Base-by-base conservation (phyloP, 768 basidiomycete genomes). In the Plicaturopsis crispa region DNA sequence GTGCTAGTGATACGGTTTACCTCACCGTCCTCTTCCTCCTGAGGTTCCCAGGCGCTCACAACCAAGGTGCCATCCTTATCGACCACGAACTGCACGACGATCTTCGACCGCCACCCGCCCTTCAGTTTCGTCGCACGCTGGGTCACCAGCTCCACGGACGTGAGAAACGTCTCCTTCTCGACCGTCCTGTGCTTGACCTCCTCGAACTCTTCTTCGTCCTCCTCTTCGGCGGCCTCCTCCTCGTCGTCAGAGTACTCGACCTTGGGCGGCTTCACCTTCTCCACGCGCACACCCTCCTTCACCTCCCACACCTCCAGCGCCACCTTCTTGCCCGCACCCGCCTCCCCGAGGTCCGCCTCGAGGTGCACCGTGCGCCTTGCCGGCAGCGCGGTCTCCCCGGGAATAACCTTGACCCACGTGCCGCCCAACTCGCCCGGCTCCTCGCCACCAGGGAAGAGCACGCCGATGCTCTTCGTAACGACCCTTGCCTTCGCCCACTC, bases 261-360 rank as follows among this genome's bases (percentile, higher is more conserved):
- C 44, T 69, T 69, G 4, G 67, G 63, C 3, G 65, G 65, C 35
- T 63, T 65, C 17, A 73, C 61, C 50, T 72, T 78, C 48, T 84
- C 82, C 14, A 80, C 54, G 40, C 74, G 72, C 43, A 86, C 66
- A 2, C 70, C 70, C 50, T 87, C 85, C 37, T 70, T 70, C 13
- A 78, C 77, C 53, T 90, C 85, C 83, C 84, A 86, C 19, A 89
- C 60, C 56, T 90, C 87, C 37, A 81, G 70, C 10, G 72, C 78
- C 31, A 85, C 62, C 48, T 61, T 62, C 49, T 67, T 72, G n/a
- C n/a, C n/a, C 38, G 52, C 62, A 30, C 49, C 58, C 37, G 56
- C 66, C 18, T 49, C 56, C 7, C 55, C 57, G 16, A 44, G 56
- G 16, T 65, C 67, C 18, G 79, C 75, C 24, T 80, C 77, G 44